Evolutionary conservation across 495 filamentous ascomycete species (phyloP), one percentile per base, ranked within the genome.

Genomic region (Podospora pseudoanserina): DNA sequence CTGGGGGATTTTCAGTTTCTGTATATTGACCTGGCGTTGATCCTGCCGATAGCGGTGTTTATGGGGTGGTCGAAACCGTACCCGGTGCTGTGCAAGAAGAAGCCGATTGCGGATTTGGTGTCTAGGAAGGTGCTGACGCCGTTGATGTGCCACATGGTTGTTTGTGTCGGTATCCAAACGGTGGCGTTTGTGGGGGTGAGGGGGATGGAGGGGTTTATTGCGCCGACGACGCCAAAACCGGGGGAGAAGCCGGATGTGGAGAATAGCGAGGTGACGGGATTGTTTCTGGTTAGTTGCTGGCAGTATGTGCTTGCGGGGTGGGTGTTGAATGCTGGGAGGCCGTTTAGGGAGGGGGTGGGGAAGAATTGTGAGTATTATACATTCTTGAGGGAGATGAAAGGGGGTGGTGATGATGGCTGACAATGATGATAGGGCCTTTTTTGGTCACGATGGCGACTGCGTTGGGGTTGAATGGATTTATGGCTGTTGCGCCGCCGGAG

Each of bases 1-100:
- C 85, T 99, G 15, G 96, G 94, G 59, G 96, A 99, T 76, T 97
- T 97, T 71, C 95, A 98, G 87, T 99, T 97, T 75, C 83, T 99
- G 2, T 97, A 92, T 76, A 97, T 99, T 75, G 96, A 99, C 72
- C 85, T 99, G 34, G 80, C 89, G 34, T 86, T 99, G 39, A 98
- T 99, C 67, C 82, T 99, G 57, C 96, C 96, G 16, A 96, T 99
- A 65, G 95, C 95, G 28, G 91, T 99, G 49, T 97, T 97, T 76
- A 99, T 99, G 96, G 93, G 96, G 67, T 97, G 96, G 95, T 91
- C 91, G 30, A 92, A 90, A 5, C 88, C 96, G 18, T 92, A 89
- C 78, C 90, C 90, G 30, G 80, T 86, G 53, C 87, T 99, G 15
- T 89, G 87, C 71, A 86, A 84, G 54, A 98, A 97, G 76, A 86